Evolutionary conservation across 257 asterid genomes (phyloP).

Genomic region (Solanum paucissectum): DNA sequence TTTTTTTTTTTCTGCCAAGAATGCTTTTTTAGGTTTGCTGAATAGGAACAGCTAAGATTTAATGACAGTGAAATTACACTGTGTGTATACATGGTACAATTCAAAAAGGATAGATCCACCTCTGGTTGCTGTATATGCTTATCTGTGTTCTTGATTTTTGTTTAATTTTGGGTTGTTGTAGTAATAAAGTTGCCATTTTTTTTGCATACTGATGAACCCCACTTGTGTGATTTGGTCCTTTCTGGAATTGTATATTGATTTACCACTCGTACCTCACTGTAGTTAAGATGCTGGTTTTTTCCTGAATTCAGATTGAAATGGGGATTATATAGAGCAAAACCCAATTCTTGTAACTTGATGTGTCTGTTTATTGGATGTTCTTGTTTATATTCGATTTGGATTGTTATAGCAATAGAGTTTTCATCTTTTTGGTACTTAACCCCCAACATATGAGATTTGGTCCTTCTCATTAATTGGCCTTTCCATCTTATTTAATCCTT

Average conservation of each 20-base stretch:
- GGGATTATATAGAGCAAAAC: background rate
- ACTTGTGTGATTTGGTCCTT: background rate
- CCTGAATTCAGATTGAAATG: background rate
- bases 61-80: background rate
- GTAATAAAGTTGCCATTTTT: background rate
- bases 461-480: background rate
- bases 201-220: background rate
- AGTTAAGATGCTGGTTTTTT: background rate
- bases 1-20: background rate
- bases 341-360: background rate
- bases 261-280: background rate
- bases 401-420: background rate
- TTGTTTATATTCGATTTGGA: background rate
- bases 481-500: background rate
- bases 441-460: background rate
- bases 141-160: background rate
- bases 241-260: background rate
- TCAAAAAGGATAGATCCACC: background rate
- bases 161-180: background rate
- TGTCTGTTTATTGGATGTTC: background rate
- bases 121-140: background rate
- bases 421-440: background rate
- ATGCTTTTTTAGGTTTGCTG: background rate
- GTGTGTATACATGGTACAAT: background rate
- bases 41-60: background rate